Conservation (phyloP, 139 green algal species). For the Coelastrella sp. region DNA sequence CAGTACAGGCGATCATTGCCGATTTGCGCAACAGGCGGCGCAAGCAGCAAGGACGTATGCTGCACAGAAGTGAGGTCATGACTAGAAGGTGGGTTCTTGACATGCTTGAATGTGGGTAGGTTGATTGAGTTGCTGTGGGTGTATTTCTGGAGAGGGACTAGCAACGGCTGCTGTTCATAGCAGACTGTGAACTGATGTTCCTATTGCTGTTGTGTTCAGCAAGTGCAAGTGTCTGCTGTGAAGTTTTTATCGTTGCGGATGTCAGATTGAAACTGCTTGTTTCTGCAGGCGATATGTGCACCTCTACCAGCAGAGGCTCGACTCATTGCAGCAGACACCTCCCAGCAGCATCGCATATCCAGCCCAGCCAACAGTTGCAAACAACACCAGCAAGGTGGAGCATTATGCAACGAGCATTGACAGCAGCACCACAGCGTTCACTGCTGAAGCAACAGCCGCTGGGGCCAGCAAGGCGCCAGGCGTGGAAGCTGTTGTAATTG, state of each 20-base stretch:
- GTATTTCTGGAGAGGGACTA: too few species aligned
- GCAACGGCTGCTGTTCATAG: too few species aligned
- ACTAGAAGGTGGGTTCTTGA: constrained; percentile 15
- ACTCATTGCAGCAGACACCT: constrained; percentile 42
- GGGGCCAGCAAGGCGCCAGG: too few species aligned
- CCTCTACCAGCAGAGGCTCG: constrained; percentile 58
- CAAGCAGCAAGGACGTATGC: neutral
- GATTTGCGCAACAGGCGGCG: constrained; percentile 47
- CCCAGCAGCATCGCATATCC: neutral
- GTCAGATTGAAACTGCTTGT: neutral
- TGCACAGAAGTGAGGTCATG: constrained; percentile 16
- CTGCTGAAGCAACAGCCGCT: neutral
- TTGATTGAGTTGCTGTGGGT: too few species aligned
- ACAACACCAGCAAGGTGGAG: neutral
- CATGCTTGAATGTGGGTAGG: too few species aligned
- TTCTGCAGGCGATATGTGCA: constrained; percentile 39
- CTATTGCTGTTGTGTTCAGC: too few species aligned
- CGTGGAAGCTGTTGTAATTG: too few species aligned
- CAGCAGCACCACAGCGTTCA: too few species aligned
- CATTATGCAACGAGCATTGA: too few species aligned
- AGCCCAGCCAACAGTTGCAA: constrained; percentile 12
- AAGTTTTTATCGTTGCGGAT: neutral
- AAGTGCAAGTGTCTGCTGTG: too few species aligned
- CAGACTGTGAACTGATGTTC: too few species aligned
- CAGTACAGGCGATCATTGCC: constrained; percentile 53